These are phyloP conservation scores for Epichloe hybrida DNA, from an alignment of 2,329 filamentous ascomycete genomes.

Conservation along the genomic window DNA sequence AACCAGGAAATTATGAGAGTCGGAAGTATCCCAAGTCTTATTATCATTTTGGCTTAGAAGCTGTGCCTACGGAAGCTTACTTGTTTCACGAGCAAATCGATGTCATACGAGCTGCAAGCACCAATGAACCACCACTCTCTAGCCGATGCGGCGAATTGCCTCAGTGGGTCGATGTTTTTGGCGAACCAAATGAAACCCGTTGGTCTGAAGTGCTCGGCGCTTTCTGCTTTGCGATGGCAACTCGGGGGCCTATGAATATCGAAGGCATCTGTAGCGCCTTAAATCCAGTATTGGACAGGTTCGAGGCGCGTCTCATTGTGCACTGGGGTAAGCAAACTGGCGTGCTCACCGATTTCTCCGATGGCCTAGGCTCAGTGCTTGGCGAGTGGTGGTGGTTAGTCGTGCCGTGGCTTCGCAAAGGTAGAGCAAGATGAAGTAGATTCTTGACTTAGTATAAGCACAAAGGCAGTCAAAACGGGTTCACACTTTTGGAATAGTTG, in stretches of 20 bases:
- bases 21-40: conserved; percentile 52
- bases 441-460: too few species aligned
- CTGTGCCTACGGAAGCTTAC: conserved; percentile 51
- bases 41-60: conserved; percentile 49
- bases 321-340: conserved; percentile 45
- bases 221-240: conserved; percentile 48
- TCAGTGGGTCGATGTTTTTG: conserved; percentile 61
- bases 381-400: conserved; percentile 58
- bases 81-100: conserved; percentile 37
- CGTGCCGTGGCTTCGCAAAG: conserved; percentile 20
- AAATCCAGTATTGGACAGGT: conserved; percentile 44
- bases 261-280: conserved; percentile 41
- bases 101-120: conserved; percentile 22
- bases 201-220: conserved; percentile 53
- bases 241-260: conserved; percentile 43
- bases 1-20: conserved; percentile 57
- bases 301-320: conserved; percentile 46
- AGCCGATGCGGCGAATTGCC: conserved; percentile 42
- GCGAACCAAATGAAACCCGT: conserved; percentile 38
- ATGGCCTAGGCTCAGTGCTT: conserved; percentile 29
- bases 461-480: too few species aligned
- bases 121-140: conserved; percentile 26
- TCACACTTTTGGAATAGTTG: too few species aligned
- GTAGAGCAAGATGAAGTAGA: not conserved
- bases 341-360: conserved; percentile 29